Percentiles rank a stretch among this genome's conserved stretches.
These are phyloP conservation scores for Lepidopterella palustris DNA, from an alignment of 495 filamentous ascomycete genomes.

Conservation along the genomic window DNA sequence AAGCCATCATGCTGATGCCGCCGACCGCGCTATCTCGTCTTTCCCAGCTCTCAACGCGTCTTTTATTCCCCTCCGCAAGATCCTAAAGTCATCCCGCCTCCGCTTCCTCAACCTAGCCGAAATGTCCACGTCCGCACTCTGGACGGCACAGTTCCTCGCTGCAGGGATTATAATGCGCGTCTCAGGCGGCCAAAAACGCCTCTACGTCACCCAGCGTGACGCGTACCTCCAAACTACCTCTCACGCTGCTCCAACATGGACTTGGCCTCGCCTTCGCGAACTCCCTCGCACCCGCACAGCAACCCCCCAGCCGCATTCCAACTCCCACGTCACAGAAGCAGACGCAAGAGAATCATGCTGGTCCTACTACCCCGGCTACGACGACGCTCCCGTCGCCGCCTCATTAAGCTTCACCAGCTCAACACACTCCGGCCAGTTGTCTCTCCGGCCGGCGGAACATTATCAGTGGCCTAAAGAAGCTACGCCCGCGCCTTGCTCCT, in stretches of 20 bases:
- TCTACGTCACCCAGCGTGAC: slow-evolving; percentile 60
- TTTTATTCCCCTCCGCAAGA: slow-evolving; percentile 64
- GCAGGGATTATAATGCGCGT: slow-evolving; percentile 59
- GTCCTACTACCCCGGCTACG: slow-evolving; percentile 48
- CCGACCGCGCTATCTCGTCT: slow-evolving; percentile 5
- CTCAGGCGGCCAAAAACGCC: slow-evolving; percentile 45
- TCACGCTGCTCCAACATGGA: slow-evolving; percentile 41
- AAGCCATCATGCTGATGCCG: slow-evolving; percentile 3
- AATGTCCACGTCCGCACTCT: slow-evolving; percentile 58
- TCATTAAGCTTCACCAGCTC: slow-evolving; percentile 34
- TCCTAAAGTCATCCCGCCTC: slow-evolving; percentile 59
- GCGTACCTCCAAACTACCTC: slow-evolving; percentile 51
- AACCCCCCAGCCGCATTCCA: slow-evolving; percentile 4
- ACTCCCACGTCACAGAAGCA: slow-evolving; percentile 46
- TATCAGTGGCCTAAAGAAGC: slow-evolving; percentile 5
- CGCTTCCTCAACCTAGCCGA: slow-evolving; percentile 59
- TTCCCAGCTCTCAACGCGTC: slow-evolving; percentile 42
- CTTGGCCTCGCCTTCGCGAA: slow-evolving; percentile 53
- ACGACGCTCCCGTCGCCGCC: slow-evolving; percentile 42
- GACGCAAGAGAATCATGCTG: slow-evolving; percentile 54
- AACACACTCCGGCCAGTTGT: slow-evolving; percentile 12
- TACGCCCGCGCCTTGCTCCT: not conserved
- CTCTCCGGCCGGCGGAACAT: slow-evolving; percentile 21
- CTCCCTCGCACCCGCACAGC: slow-evolving; percentile 52
- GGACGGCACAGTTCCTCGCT: slow-evolving; percentile 59